Evolutionary conservation across 2,329 filamentous ascomycete genomes (phyloP).

Genomic region (Ustilaginoidea virens): DNA sequence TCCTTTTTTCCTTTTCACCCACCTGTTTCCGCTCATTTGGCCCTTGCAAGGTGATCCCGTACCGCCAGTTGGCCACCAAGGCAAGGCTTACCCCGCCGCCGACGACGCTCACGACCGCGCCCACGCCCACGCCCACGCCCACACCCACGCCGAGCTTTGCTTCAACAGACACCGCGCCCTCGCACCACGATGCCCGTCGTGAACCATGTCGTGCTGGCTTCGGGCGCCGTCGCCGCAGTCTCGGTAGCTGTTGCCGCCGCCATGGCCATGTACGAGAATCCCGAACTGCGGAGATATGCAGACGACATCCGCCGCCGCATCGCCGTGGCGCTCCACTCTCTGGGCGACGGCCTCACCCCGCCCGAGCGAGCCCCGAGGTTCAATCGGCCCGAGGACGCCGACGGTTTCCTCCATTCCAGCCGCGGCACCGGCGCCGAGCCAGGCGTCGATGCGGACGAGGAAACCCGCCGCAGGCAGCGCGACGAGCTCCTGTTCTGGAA

Average conservation of each 20-base stretch:
- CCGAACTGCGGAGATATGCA: constrained; percentile 45
- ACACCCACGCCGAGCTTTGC: too few relatives aligned
- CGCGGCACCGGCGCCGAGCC: constrained; percentile 23
- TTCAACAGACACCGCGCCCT: too few relatives aligned
- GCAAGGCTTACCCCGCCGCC: too few relatives aligned
- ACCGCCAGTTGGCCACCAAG: too few relatives aligned
- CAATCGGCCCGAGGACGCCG: constrained; percentile 50
- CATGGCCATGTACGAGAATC: constrained; percentile 47
- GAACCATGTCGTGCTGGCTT: constrained; percentile 38
- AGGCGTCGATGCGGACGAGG: constrained; percentile 47
- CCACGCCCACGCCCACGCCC: too few relatives aligned
- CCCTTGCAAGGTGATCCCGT: too few relatives aligned
- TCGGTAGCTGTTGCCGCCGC: constrained; percentile 41
- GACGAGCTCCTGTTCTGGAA: constrained; percentile 56
- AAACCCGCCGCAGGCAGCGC: constrained; percentile 41
- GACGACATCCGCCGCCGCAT: constrained; percentile 46
- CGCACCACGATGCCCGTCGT: constrained; percentile 35
- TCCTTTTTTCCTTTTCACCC: too few relatives aligned
- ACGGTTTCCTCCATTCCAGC: constrained; percentile 44
- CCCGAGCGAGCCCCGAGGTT: constrained; percentile 37
- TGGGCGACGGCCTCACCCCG: constrained; percentile 41
- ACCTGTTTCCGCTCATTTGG: too few relatives aligned
- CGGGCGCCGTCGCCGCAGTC: constrained; percentile 42
- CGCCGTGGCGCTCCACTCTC: constrained; percentile 40
- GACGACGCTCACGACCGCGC: too few relatives aligned